Conservation (phyloP, 768 basidiomycete genomes). For the Macrolepiota dolichaula region DNA sequence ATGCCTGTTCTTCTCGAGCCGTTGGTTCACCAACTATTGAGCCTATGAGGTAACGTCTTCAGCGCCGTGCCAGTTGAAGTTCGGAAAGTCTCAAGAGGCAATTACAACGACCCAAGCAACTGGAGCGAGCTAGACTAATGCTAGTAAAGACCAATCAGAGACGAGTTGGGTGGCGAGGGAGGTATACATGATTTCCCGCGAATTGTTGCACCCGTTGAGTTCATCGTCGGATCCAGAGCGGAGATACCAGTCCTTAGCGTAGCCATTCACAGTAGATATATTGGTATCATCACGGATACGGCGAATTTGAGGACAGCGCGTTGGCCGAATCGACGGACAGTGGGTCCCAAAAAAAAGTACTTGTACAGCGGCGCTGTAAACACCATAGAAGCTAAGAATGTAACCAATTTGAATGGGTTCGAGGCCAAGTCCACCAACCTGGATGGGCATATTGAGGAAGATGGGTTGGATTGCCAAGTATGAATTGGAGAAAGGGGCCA, state of each 20-base stretch:
- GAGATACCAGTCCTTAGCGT: constrained; percentile 31
- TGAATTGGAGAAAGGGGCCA: constrained; percentile 58
- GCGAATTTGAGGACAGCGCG: constrained; percentile 36
- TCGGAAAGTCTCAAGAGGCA: too few species aligned
- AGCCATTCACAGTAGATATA: constrained; percentile 34
- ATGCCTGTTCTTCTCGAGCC: background rate
- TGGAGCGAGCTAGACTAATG: too few species aligned
- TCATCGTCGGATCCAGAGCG: background rate
- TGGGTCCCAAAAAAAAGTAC: constrained; percentile 33
- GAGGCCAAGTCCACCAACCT: constrained; percentile 64
- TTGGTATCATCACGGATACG: constrained; percentile 32
- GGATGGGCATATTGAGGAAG: constrained; percentile 63
- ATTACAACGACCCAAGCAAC: too few species aligned
- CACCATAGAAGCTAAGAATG: constrained; percentile 32
- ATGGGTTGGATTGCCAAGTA: constrained; percentile 54
- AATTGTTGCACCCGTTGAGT: too few species aligned
- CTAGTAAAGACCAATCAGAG: too few species aligned
- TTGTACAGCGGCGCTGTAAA: constrained; percentile 38
- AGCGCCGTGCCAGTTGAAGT: too few species aligned
- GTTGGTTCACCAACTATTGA: too few species aligned
- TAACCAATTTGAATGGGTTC: constrained; percentile 59
- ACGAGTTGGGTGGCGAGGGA: background rate
- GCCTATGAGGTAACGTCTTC: too few species aligned
- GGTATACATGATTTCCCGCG: background rate
- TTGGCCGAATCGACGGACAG: constrained; percentile 29